A percentile compares a stretch with the other conserved stretches of the same genome.
phyloP scores from a whole-genome alignment of 2,329 filamentous ascomycete species.

The Xylariaceae sp. region DNA sequence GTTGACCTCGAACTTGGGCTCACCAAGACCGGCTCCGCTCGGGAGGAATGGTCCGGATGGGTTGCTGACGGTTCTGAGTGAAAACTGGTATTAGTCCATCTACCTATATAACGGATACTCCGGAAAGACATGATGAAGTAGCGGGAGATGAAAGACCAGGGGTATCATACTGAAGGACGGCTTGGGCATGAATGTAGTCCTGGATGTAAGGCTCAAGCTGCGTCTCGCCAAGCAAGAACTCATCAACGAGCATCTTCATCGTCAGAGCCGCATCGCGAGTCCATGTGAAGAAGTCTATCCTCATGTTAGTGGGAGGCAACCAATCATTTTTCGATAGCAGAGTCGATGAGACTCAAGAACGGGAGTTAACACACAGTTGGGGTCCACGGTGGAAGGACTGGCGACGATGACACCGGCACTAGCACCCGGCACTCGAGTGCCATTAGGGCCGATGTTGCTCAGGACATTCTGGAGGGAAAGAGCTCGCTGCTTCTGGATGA shows the following conservation, averaged over 20 bases:
- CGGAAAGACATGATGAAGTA: neutral
- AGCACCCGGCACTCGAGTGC: slow-evolving; percentile 43
- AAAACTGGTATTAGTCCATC: neutral
- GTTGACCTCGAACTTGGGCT: slow-evolving; percentile 52
- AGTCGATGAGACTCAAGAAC: neutral
- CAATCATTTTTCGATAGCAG: neutral
- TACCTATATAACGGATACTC: neutral
- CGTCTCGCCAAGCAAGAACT: slow-evolving; percentile 44
- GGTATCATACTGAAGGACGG: slow-evolving; percentile 38
- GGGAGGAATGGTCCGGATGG: slow-evolving; percentile 45
- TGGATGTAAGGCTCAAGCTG: slow-evolving; percentile 43
- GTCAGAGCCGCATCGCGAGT: slow-evolving; percentile 50
- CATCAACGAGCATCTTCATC: slow-evolving; percentile 48
- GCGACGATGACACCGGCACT: slow-evolving; percentile 48
- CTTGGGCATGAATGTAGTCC: slow-evolving; percentile 49
- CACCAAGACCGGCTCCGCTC: slow-evolving; percentile 44
- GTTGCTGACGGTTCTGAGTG: slow-evolving; percentile 39
- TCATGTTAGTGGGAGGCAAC: slow-evolving; percentile 3
- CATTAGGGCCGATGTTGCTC: slow-evolving; percentile 51
- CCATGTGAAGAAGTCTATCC: slow-evolving; percentile 53
- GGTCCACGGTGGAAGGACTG: slow-evolving; percentile 48
- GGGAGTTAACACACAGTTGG: slow-evolving; percentile 42
- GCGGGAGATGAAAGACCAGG: neutral
- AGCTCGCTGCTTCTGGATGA: slow-evolving; percentile 40
- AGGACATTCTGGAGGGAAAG: slow-evolving; percentile 48